phyloP scores from a whole-genome alignment of 1,284 basidiomycete species.

The Stereum hirsutum region DNA sequence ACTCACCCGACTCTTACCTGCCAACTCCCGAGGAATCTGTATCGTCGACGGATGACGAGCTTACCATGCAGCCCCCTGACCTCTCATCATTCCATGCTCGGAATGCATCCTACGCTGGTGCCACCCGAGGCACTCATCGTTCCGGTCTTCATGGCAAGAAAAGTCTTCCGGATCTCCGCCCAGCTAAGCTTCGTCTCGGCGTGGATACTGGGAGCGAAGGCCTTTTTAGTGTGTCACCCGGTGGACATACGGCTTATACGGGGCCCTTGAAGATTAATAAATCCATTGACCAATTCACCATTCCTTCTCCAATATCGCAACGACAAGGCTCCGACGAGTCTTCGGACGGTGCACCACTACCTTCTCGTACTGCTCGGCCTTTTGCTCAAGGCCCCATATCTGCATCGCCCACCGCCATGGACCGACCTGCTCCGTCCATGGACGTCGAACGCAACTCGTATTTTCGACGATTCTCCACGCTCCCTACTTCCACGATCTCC shows the following conservation, averaged over 20 bases:
- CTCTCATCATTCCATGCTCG: conserved; percentile 35
- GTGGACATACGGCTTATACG: conserved; percentile 5
- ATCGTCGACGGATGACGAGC: conserved; percentile 20
- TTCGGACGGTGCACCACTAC: conserved; percentile 25
- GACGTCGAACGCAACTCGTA: conserved; percentile 87
- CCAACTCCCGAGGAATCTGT: conserved; percentile 50
- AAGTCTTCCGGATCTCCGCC: conserved; percentile 81
- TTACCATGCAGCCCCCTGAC: conserved; percentile 9
- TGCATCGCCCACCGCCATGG: conserved; percentile 30
- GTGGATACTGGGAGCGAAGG: conserved; percentile 6
- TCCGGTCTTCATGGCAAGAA: conserved; percentile 57
- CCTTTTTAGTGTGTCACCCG: conserved; percentile 1
- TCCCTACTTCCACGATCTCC: conserved; percentile 60
- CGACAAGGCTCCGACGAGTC: conserved; percentile 34
- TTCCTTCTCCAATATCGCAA: conserved; percentile 30
- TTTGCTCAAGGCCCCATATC: conserved; percentile 27
- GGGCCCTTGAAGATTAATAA: conserved; percentile 13
- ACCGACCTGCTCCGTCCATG: conserved; percentile 43
- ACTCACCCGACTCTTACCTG: conserved; percentile 46
- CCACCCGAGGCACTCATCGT: conserved; percentile 24
- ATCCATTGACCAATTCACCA: conserved; percentile 28
- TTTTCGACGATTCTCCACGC: conserved; percentile 79
- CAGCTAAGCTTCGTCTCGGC: conserved; percentile 32
- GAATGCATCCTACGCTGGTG: conserved; percentile 46
- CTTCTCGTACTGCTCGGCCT: conserved; percentile 18